Base-by-base conservation (phyloP, 305 asterid species). In the Fraxinus xanthoxyloides region DNA sequence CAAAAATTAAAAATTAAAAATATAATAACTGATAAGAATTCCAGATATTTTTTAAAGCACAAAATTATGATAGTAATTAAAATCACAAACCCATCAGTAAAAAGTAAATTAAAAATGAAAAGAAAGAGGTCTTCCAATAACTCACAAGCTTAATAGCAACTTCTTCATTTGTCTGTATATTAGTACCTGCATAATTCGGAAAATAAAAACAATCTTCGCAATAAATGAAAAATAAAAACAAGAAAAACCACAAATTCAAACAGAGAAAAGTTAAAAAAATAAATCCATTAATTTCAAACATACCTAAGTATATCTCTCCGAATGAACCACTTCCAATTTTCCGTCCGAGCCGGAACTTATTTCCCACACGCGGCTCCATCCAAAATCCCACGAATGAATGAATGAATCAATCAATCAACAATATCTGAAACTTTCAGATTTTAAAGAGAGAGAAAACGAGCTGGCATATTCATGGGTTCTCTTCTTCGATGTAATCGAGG, bases 111-210 rank as follows among this genome's bases (percentile, higher is more conserved):
- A 10, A 35, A 46, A 54, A 82, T 54, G 75, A 24, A 77, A 23
- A 40, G 12, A 81, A 35, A 2, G 34, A 70, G 79, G 73, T 65
- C 28, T 19, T 72, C 79, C 15, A 46, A 84, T 70, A 32, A 89
- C 95, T 90, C 83, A 95, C 98, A 63, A 95, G 98, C 93, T 95
- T 95, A 84, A 95, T 91, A 5, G 98, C 98, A 85, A 95, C 97
- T 87, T 95, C 98, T 85, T 95, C 98, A 86, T 93, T 91, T 78
- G 97, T 90, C 91, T 95, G 97, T 82, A 92, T 86, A 88, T 95
- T 92, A 79, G 95, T 92, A 43, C 98, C 98, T 95, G 87, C 81
- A 77, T 76, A 43, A 76, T 8, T 51, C 24, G 83, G 38, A 51
- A 76, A 81, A 77, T 40, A 72, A 85, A 36, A 82, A 28, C 70